Percentiles rank a stretch among this genome's conserved stretches.
Evolutionary conservation across 2,329 filamentous ascomycete species (phyloP).

Genomic region (Phyllosticta capitalensis): DNA sequence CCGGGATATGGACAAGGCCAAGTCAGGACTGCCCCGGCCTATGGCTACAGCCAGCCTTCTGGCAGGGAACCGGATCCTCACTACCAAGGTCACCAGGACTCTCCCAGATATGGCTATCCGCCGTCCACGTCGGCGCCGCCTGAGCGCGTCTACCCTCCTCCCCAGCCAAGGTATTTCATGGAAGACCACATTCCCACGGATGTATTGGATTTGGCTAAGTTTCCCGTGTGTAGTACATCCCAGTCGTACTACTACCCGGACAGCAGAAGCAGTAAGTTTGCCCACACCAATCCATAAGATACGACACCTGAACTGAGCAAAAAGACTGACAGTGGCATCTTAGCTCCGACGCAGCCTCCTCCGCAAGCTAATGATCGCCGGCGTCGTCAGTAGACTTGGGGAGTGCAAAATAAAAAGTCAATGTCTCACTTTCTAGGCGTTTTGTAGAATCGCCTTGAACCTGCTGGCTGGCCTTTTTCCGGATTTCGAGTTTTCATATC

Average conservation of each 20-base stretch:
- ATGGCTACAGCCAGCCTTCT: constrained; percentile 22
- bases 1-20: constrained; percentile 18
- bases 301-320: not conserved
- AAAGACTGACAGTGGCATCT: constrained; percentile 5
- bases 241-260: constrained; percentile 11
- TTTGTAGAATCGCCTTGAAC: not conserved
- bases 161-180: constrained; percentile 30
- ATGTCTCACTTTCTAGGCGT: not conserved
- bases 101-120: constrained; percentile 15
- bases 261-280: constrained; percentile 11
- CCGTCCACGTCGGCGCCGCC: constrained; percentile 16
- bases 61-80: constrained; percentile 16
- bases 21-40: constrained; percentile 11
- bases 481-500: not conserved
- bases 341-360: constrained; percentile 10
- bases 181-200: constrained; percentile 10
- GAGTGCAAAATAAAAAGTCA: not conserved
- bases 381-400: constrained; percentile 6
- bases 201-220: constrained; percentile 12
- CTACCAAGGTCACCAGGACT: constrained; percentile 6
- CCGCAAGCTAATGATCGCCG: constrained; percentile 12
- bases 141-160: constrained; percentile 10
- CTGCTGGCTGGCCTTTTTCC: not conserved
- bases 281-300: no score
- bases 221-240: constrained; percentile 9